Base-by-base conservation (phyloP, 2,329 filamentous ascomycete species). In the Coleophoma eucalyptorum region DNA sequence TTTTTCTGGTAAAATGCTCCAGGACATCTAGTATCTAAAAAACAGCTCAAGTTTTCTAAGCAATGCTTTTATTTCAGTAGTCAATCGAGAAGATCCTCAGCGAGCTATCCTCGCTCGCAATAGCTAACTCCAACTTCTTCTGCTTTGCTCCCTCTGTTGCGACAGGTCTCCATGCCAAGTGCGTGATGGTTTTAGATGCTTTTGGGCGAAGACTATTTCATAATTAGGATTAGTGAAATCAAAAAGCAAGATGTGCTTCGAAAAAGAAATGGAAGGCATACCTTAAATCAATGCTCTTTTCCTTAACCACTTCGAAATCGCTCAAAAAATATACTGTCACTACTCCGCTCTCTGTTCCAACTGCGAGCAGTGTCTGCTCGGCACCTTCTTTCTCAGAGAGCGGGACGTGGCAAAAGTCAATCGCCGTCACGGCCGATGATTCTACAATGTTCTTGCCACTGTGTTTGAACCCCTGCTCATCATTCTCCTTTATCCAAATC, bases 151-250 rank as follows among this genome's bases (percentile, higher is more conserved):
- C 41, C 52, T 52, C 51, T 41, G 6, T 50, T 13, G 48, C 54
- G 13, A 59, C 19, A 5, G 86, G 87, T 55, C 83, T 77, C 88
- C 88, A 92, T 7, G 84, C 76, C 34, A 92, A 70, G 63, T 87
- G 84, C 7, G 63, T 67, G 41, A 67, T 63, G 33, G 59, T 51
- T 47, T 64, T 67, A 5, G 58, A 55, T 7, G 64, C 59, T 31
- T 75, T 80, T 52, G 59, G 55, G 15, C 75, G 80, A 46, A 80
- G 62, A 7, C 78, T 80, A 35, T 10, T 33, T 40, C 35, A 34
- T 12, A 48, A 13, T 21, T 20, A 20, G 37, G 21, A 26, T 31
- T 16, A 43, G 18, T 20, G 16, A 37, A 8, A 26, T 26, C 26
- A 5, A 26, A 26, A 26, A 8, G 3, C 3, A 26, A 3, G 26